Base-by-base conservation (phyloP, 2,329 filamentous ascomycete species). In the Aotearoamyces nothofagi region DNA sequence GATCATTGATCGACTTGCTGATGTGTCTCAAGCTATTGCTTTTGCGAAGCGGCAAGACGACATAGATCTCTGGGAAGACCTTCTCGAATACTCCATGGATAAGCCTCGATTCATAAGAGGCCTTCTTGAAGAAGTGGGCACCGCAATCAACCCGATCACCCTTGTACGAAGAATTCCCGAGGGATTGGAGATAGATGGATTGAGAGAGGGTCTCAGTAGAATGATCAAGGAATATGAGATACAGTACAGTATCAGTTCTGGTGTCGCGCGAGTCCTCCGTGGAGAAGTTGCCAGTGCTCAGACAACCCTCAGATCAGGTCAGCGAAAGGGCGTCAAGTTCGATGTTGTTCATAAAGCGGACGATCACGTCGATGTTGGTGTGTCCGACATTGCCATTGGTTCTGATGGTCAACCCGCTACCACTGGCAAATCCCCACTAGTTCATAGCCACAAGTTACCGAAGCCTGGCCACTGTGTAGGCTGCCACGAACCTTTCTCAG, bases 211-310 rank as follows among this genome's bases (percentile, higher is more conserved):
- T 0, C 65, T 98, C 3, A 78, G 78, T 24, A 78, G 86, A 33
- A 84, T 98, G 60, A 79, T 98, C 49, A 78, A 87, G 42, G 90
- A 98, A 53, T 86, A 94, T 48, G 90, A 96, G 47, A 80, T 98
- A 24, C 90, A 96, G 55, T 74, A 81, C 48, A 90, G 79, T 42
- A 94, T 98, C 47, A 87, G 79, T 39, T 76, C 78, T 24, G 90
- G 90, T 1, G 90, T 92, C 3, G 86, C 90, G 1, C 71, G 72
- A 31, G 86, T 96, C 1, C 60, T 96, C 23, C 65, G 79, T 28
- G 83, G 86, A 33, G 90, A 98, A 53, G 87, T 98, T 1, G 76
- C 78, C 1, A 64, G 69, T 4, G 83, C 80, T 1, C 92, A 96
- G 67, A 77, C 77, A 28, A 74, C 72, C 4, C 60, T 96, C 12